These are phyloP conservation scores for Tylopilus rubrobrunneus DNA, from an alignment of 768 basidiomycete species.

Conservation along the genomic window DNA sequence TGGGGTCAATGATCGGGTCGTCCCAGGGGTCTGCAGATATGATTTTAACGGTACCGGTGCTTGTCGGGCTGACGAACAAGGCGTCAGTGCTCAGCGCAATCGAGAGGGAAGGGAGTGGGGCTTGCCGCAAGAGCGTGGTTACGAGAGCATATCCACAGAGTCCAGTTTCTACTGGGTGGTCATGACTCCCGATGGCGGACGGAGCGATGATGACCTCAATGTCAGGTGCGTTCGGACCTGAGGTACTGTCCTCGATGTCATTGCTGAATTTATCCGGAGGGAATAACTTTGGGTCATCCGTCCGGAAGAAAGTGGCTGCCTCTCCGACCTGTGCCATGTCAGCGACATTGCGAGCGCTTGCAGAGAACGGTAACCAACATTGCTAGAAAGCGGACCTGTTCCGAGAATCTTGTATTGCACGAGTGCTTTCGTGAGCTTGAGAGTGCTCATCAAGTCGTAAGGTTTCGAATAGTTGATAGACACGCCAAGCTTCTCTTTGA, in stretches of 20 bases:
- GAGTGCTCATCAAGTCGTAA: conserved; percentile 11
- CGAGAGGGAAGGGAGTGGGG: not conserved
- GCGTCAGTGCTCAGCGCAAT: not conserved
- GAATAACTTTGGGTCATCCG: conserved; percentile 30
- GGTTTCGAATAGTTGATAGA: conserved; percentile 40
- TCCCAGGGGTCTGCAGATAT: conserved; percentile 40
- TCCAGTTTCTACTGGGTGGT: not conserved
- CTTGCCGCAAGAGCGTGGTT: conserved; percentile 24
- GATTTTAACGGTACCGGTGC: conserved; percentile 38
- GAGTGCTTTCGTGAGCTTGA: conserved; percentile 32
- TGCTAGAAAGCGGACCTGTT: conserved; percentile 50
- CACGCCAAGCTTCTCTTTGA: conserved; percentile 47
- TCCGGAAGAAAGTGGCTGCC: conserved; percentile 30
- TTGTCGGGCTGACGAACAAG: conserved; percentile 36
- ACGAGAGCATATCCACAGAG: conserved; percentile 20
- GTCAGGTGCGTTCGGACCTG: conserved; percentile 28
- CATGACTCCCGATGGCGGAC: not conserved
- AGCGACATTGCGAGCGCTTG: not conserved
- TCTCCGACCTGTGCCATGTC: conserved; percentile 24
- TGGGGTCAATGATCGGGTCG: conserved; percentile 41
- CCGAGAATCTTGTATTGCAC: conserved; percentile 42
- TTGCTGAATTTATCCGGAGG: conserved; percentile 27
- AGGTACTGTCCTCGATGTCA: conserved; percentile 28
- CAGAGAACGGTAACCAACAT: conserved; percentile 35
- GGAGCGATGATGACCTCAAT: conserved; percentile 26